Conservation (phyloP, 2,329 filamentous ascomycete species). For the Fusarium palustre region DNA sequence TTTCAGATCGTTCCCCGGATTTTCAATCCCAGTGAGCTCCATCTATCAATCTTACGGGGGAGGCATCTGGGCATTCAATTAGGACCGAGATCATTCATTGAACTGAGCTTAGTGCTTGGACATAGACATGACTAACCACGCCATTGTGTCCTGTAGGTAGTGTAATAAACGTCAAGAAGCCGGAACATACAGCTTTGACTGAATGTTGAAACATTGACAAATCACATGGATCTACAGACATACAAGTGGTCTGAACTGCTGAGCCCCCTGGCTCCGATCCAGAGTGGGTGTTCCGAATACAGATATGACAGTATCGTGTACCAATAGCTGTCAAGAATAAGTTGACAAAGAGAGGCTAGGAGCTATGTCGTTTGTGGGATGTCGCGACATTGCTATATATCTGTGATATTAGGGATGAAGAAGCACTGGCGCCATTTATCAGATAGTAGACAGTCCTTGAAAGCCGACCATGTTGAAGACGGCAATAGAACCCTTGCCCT, state of each 20-base stretch:
- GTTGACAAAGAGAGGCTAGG: background rate
- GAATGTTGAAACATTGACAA: background rate
- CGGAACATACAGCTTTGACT: background rate
- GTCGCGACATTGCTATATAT: background rate
- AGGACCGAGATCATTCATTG: background rate
- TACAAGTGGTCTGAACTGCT: background rate
- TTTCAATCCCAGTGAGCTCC: background rate
- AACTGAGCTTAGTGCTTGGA: background rate
- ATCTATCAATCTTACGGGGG: background rate
- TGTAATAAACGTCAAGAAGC: background rate
- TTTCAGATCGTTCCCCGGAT: constrained; percentile 16
- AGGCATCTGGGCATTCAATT: background rate
- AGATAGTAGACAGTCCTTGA: background rate
- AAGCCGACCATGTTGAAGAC: background rate
- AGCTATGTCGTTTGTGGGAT: background rate
- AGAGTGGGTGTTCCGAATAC: background rate
- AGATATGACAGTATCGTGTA: background rate
- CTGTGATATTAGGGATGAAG: background rate
- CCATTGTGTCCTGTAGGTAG: background rate
- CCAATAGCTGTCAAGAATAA: background rate
- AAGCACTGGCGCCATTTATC: background rate
- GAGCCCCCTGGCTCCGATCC: background rate
- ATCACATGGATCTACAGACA: background rate
- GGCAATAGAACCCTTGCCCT: background rate
- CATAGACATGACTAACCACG: background rate